phyloP scores from a whole-genome alignment of 202 grass and related monocot genomes.

The Carex sylvatica region DNA sequence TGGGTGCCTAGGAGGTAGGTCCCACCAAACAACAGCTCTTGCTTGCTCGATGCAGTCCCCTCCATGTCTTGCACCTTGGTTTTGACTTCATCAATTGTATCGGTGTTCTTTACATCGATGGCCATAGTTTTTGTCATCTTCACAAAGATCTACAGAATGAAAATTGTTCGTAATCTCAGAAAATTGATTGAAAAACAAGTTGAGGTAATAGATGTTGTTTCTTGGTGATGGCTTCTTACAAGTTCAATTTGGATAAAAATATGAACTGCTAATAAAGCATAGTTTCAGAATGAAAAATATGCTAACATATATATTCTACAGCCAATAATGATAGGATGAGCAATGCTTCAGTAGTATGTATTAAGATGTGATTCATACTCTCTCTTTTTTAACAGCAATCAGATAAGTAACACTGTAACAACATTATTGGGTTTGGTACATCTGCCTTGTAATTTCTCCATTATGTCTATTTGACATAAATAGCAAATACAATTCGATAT shows the following conservation, averaged over 20 bases:
- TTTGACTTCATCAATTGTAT: constrained; percentile 56
- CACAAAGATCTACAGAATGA: constrained; percentile 39
- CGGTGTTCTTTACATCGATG: constrained; percentile 43
- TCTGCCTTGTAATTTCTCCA: not conserved
- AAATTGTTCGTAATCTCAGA: not conserved
- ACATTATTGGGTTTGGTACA: not conserved
- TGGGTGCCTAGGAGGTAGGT: constrained; percentile 33
- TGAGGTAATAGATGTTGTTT: not conserved
- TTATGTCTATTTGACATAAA: not conserved
- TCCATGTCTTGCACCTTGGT: constrained; percentile 35
- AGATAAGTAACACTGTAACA: not conserved
- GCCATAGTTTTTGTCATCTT: constrained; percentile 54
- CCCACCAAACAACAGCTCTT: constrained; percentile 51
- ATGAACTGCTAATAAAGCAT: not conserved
- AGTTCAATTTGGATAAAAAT: not conserved
- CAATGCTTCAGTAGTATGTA: not conserved
- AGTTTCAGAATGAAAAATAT: not conserved
- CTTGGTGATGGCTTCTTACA: not conserved
- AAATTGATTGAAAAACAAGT: not conserved
- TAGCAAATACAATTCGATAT: not conserved
- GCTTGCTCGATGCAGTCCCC: constrained; percentile 34
- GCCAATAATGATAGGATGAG: no score
- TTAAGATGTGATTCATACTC: not conserved
- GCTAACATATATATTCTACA: no score
- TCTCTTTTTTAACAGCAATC: not conserved